Percentiles rank a stretch among this genome's conserved stretches.
Evolutionary conservation across 768 basidiomycete species (phyloP).

Genomic region (Rhodotorula kratochvilovae): DNA sequence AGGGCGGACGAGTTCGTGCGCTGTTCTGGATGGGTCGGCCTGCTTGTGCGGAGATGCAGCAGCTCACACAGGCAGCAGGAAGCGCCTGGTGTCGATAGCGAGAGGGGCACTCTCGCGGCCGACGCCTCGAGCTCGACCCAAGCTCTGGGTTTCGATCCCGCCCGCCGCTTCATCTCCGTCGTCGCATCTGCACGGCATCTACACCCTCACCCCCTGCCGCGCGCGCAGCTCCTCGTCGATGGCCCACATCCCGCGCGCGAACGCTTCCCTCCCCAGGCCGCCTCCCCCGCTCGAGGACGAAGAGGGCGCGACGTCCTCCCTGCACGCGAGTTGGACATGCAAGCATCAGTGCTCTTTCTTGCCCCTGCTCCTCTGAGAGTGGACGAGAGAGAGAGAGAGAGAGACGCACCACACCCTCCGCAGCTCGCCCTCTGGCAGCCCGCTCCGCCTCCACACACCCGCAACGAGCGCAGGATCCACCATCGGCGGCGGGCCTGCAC

Average conservation of each 20-base stretch:
- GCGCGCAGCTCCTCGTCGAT: conserved; percentile 26
- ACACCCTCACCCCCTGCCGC: neutral
- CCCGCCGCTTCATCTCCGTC: neutral
- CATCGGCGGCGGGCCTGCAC: neutral
- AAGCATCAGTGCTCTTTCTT: neutral
- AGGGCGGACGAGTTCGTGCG: no score
- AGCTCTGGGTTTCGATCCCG: neutral
- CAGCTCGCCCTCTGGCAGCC: neutral
- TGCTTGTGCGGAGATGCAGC: no score
- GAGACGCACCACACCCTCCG: neutral
- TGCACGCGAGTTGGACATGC: neutral
- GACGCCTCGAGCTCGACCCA: no score
- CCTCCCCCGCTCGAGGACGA: no score
- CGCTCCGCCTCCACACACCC: neutral
- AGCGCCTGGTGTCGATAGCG: no score
- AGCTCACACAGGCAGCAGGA: no score
- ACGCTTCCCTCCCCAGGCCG: neutral
- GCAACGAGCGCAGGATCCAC: neutral
- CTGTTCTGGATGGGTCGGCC: no score
- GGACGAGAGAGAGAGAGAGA: neutral
- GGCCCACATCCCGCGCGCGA: conserved; percentile 11
- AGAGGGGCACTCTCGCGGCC: no score
- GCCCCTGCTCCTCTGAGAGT: no score
- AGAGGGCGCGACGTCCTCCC: neutral
- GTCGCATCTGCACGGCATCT: neutral